Conservation (phyloP, 345 rosid genomes). For the Salix brachista region DNA sequence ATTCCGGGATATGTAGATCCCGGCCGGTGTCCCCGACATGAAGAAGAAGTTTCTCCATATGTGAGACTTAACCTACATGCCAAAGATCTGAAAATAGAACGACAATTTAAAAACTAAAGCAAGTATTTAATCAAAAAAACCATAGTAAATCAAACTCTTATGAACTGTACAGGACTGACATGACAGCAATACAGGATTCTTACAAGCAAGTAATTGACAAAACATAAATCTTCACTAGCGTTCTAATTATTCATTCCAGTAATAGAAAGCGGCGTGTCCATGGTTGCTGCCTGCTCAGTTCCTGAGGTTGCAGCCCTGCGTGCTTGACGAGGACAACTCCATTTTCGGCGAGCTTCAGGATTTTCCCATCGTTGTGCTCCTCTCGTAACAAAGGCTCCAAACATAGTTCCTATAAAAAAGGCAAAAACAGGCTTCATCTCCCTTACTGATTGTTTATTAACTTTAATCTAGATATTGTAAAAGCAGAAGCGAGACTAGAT, state of each 20-base stretch:
- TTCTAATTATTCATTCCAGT: too few relatives aligned
- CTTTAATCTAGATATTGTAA: too few relatives aligned
- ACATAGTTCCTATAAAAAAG: conserved; percentile 4
- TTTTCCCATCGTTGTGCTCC: not conserved
- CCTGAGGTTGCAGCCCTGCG: not conserved
- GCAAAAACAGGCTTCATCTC: conserved; percentile 4
- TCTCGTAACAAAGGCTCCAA: conserved; percentile 7
- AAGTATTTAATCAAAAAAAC: too few relatives aligned
- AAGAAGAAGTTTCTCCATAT: conserved; percentile 30
- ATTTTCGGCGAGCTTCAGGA: not conserved
- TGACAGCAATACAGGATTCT: too few relatives aligned
- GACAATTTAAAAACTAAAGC: too few relatives aligned
- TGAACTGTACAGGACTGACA: too few relatives aligned
- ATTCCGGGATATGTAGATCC: conserved; percentile 18
- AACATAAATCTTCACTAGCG: not conserved
- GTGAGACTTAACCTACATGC: too few relatives aligned
- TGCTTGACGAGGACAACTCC: not conserved
- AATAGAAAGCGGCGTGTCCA: not conserved
- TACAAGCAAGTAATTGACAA: not conserved
- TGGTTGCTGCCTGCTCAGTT: not conserved
- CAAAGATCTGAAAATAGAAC: too few relatives aligned
- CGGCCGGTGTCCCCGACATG: conserved; percentile 33
- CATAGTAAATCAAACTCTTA: too few relatives aligned
- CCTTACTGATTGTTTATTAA: not conserved
- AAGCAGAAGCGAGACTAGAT: too few relatives aligned